Evolutionary conservation across 495 filamentous ascomycete species (phyloP).

Genomic region (Trypethelium eluteriae): DNA sequence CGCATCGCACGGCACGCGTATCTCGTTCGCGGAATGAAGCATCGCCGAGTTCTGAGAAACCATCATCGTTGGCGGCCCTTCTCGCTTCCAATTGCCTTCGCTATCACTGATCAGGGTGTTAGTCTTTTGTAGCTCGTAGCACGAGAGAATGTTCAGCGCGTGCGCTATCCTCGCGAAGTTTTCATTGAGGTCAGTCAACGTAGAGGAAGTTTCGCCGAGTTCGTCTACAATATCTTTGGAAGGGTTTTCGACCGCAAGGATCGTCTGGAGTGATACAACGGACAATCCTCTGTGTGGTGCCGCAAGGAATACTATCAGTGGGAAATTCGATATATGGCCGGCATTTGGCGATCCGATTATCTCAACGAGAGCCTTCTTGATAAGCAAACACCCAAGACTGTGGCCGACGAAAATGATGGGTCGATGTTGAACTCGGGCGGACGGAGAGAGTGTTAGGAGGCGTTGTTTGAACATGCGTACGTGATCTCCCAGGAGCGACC

Average conservation of each 20-base stretch:
- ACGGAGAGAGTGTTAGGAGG: background rate
- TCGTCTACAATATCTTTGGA: conserved; percentile 6
- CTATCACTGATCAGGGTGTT: background rate
- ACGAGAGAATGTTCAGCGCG: background rate
- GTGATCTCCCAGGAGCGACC: background rate
- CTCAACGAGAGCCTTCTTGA: background rate
- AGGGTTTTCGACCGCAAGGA: background rate
- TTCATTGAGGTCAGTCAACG: background rate
- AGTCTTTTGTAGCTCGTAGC: background rate
- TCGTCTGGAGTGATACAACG: background rate
- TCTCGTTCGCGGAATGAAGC: background rate
- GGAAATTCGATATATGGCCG: background rate
- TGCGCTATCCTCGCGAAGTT: background rate
- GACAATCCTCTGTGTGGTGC: background rate
- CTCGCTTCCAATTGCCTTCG: background rate
- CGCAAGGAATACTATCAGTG: background rate
- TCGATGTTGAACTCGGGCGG: background rate
- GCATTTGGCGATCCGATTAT: background rate
- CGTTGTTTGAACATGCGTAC: background rate
- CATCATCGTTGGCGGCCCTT: background rate
- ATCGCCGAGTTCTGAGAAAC: background rate
- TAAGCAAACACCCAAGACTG: background rate
- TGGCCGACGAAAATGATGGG: background rate
- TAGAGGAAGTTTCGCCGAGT: background rate
- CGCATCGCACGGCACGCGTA: background rate